These are phyloP conservation scores for Acanthamoeba lenticulata DNA, from an alignment of 208 protist species.

Conservation along the genomic window DNA sequence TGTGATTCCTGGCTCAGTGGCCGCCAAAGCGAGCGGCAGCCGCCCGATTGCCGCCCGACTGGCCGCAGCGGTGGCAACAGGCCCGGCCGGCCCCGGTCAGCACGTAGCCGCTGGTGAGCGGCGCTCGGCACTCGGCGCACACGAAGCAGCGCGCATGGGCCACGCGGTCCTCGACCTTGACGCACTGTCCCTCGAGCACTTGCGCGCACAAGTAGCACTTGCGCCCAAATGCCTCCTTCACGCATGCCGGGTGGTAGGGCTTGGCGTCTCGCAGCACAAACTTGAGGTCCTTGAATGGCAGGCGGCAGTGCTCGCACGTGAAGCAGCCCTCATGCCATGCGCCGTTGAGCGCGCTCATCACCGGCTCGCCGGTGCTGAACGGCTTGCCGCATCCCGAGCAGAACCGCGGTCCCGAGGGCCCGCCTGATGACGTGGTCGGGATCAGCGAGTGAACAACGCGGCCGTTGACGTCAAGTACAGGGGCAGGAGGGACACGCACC, in stretches of 20 bases:
- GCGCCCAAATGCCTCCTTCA: conserved; percentile 28
- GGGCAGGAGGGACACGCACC: neutral
- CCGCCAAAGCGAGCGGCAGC: no score
- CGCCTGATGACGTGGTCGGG: no score
- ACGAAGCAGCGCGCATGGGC: conserved; percentile 38
- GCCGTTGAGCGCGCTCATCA: neutral
- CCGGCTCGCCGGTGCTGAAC: conserved; percentile 12
- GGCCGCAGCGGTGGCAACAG: conserved; percentile 18
- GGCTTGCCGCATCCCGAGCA: conserved; percentile 29
- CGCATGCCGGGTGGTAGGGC: conserved; percentile 42
- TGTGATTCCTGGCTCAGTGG: no score
- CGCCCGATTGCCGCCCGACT: neutral
- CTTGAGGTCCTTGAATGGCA: conserved; percentile 41
- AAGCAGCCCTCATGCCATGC: conserved; percentile 46
- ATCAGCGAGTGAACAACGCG: neutral
- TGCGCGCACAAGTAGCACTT: conserved; percentile 43
- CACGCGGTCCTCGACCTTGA: conserved; percentile 38
- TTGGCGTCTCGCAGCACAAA: conserved; percentile 31
- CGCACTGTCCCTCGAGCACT: conserved; percentile 48
- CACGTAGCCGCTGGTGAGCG: conserved; percentile 1
- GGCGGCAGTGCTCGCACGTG: neutral
- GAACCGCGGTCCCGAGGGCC: neutral
- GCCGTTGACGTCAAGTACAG: neutral
- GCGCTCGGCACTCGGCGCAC: conserved; percentile 27
- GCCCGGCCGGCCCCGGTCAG: neutral